phyloP scores from a whole-genome alignment of 495 filamentous ascomycete species.

The Neurospora terricola region DNA sequence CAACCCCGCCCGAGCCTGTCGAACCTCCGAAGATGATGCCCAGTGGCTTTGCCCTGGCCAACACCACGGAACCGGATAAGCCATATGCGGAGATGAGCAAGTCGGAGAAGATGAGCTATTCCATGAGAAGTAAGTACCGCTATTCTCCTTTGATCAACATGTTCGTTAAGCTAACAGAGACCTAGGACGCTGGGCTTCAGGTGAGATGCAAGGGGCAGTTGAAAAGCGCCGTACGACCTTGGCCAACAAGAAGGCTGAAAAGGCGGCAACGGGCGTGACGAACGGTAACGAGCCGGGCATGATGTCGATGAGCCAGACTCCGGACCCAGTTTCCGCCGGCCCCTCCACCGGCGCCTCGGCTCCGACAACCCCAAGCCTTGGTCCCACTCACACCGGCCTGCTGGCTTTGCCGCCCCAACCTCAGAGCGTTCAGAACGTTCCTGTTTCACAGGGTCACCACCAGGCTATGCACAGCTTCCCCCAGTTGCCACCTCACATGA shows the following conservation, averaged over 20 bases:
- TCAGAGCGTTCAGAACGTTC: not conserved
- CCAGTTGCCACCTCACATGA: not conserved
- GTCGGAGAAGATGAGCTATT: conserved; percentile 42
- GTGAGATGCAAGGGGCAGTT: conserved; percentile 39
- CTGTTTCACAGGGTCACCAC: not conserved
- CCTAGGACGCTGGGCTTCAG: conserved; percentile 38
- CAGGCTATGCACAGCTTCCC: not conserved
- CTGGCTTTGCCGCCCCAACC: conserved; percentile 7
- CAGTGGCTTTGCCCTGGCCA: conserved; percentile 3
- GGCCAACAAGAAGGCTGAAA: conserved; percentile 36
- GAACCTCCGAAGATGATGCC: not conserved
- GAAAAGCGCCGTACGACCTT: conserved; percentile 40
- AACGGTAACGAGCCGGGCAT: not conserved
- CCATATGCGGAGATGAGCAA: conserved; percentile 41
- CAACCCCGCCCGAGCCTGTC: not conserved
- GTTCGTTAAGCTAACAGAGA: conserved; percentile 11
- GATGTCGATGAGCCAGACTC: conserved; percentile 1
- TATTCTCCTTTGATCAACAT: not conserved
- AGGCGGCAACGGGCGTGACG: conserved; percentile 5
- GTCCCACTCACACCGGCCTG: conserved; percentile 1
- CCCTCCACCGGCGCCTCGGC: conserved; percentile 10
- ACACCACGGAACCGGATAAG: conserved; percentile 22
- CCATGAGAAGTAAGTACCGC: conserved; percentile 36
- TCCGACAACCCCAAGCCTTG: conserved; percentile 8
- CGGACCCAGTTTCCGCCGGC: conserved; percentile 9